phyloP scores from a whole-genome alignment of 2,329 filamentous ascomycete genomes.

The Penicillium psychrosexuale region DNA sequence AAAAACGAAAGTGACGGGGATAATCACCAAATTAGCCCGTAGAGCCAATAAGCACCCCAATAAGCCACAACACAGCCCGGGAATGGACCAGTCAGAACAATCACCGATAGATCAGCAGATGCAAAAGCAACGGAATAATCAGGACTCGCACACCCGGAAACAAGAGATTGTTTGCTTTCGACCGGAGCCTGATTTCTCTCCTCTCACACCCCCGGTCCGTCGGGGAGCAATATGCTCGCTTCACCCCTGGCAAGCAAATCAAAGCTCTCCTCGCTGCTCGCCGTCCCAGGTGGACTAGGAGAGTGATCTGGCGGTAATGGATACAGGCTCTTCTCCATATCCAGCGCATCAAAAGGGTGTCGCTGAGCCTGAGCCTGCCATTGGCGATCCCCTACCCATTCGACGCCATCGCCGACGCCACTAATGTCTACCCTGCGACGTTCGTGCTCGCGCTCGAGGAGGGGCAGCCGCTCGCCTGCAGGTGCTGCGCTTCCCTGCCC shows the following conservation, averaged over 20 bases:
- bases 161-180: conserved; percentile 4
- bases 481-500: conserved; percentile 13
- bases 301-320: conserved; percentile 13
- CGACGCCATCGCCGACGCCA: conserved; percentile 40
- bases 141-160: conserved; percentile 7
- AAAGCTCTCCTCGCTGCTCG: conserved; percentile 49
- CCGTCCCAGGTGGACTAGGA: conserved; percentile 39
- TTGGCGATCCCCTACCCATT: conserved; percentile 41
- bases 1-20: not conserved
- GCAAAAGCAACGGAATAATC: conserved; percentile 1
- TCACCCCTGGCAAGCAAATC: conserved; percentile 45
- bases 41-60: conserved; percentile 4
- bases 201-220: conserved; percentile 1
- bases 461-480: conserved; percentile 27
- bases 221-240: conserved; percentile 41
- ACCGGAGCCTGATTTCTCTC: conserved; percentile 10
- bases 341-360: not conserved
- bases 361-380: conserved; percentile 21
- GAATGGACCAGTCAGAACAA: not conserved
- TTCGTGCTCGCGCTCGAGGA: conserved; percentile 46
- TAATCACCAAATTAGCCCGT: not conserved
- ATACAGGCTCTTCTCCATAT: conserved; percentile 6
- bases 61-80: not conserved
- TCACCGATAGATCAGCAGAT: conserved; percentile 5
- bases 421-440: conserved; percentile 26